These are phyloP conservation scores for Microascus cirrosus DNA, from an alignment of 2,329 filamentous ascomycete genomes.

Conservation along the genomic window DNA sequence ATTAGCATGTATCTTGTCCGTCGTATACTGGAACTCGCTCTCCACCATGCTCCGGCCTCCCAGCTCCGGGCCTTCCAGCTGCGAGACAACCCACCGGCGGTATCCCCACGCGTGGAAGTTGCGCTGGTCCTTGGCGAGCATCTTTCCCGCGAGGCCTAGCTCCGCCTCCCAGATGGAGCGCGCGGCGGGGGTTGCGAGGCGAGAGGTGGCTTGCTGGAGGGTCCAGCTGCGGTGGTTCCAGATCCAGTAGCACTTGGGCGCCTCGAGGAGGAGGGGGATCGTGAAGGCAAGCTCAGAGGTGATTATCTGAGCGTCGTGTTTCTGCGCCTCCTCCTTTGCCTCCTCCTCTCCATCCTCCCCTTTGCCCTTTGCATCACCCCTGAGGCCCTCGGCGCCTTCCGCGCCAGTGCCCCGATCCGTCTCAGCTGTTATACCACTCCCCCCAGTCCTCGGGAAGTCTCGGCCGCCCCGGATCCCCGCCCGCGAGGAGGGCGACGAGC, in stretches of 20 bases:
- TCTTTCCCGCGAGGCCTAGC: slow-evolving; percentile 71
- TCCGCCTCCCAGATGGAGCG: slow-evolving; percentile 73
- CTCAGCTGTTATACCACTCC: slow-evolving; percentile 43
- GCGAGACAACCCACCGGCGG: slow-evolving; percentile 64
- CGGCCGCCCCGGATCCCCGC: slow-evolving; percentile 36
- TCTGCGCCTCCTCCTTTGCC: slow-evolving; percentile 8
- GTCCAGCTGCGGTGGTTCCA: slow-evolving; percentile 94
- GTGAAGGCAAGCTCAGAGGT: slow-evolving; percentile 70
- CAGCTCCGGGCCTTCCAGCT: slow-evolving; percentile 52
- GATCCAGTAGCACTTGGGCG: slow-evolving; percentile 98
- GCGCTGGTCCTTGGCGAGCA: slow-evolving; percentile 74
- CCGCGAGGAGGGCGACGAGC: slow-evolving; percentile 41
- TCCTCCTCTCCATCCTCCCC: slow-evolving; percentile 9
- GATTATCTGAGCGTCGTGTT: slow-evolving; percentile 38
- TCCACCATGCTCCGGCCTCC: slow-evolving; percentile 57
- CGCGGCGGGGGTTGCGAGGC: slow-evolving; percentile 45
- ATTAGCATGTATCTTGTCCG: slow-evolving; percentile 62
- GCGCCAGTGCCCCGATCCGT: slow-evolving; percentile 19
- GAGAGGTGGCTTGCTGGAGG: slow-evolving; percentile 56
- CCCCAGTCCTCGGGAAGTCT: slow-evolving; percentile 36
- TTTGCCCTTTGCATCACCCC: not conserved
- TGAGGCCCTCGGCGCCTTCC: slow-evolving; percentile 1
- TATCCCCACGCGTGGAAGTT: slow-evolving; percentile 99
- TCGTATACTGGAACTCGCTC: slow-evolving; percentile 80
- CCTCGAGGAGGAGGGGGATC: slow-evolving; percentile 71